phyloP scores from a whole-genome alignment of 75 land plant genomes.

The Selaginella moellendorffii region DNA sequence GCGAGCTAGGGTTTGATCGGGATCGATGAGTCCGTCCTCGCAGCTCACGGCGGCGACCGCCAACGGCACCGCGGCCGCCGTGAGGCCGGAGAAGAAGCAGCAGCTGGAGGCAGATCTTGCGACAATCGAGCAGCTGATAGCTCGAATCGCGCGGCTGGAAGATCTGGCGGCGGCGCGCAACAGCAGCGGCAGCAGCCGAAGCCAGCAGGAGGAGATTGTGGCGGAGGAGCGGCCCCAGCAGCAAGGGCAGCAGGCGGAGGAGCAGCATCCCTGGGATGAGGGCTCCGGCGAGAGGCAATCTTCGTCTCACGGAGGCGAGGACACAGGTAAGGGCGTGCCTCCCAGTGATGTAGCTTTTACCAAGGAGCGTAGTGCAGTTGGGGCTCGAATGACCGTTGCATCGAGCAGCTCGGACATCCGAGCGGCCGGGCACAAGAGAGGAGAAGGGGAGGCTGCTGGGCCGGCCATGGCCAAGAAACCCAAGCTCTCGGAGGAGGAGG shows the following conservation, averaged over 20 bases:
- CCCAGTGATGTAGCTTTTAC: background rate
- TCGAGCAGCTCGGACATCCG: background rate
- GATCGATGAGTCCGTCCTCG: no score
- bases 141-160: background rate
- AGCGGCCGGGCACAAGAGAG: background rate
- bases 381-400: constrained; percentile 2
- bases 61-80: background rate
- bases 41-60: background rate
- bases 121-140: background rate
- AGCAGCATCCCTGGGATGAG: constrained; percentile 1
- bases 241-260: background rate
- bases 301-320: background rate
- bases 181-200: no score
- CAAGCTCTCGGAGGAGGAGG: background rate
- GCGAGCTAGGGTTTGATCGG: no score
- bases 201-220: no score
- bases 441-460: background rate
- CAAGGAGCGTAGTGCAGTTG: constrained; percentile 1
- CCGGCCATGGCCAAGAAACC: background rate
- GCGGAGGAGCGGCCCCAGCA: no score
- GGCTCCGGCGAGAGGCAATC: no score
- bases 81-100: background rate
- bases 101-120: background rate
- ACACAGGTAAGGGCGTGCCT: background rate
- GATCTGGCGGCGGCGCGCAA: no score